phyloP scores from a whole-genome alignment of 2,329 filamentous ascomycete species.

The Neofusicoccum sp. region DNA sequence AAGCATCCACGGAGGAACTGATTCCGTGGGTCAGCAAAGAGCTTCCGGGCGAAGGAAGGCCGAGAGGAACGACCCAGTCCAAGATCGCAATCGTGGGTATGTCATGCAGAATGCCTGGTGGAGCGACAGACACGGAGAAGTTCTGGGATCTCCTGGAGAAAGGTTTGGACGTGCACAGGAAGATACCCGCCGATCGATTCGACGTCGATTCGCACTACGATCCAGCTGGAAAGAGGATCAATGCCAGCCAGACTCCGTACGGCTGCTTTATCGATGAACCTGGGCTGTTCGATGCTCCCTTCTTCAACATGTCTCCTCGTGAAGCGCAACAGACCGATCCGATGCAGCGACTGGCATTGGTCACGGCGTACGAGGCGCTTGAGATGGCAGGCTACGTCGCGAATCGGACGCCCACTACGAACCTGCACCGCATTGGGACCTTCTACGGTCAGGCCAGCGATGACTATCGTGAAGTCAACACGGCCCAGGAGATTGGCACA shows the following conservation, averaged over 20 bases:
- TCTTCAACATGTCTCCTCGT: constrained; percentile 29
- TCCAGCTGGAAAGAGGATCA: constrained; percentile 25
- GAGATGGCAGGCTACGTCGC: constrained; percentile 28
- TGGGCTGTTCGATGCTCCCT: constrained; percentile 26
- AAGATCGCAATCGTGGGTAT: constrained; percentile 31
- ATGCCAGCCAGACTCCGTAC: constrained; percentile 26
- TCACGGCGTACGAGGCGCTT: constrained; percentile 28
- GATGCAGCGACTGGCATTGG: constrained; percentile 24
- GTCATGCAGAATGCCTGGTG: constrained; percentile 30
- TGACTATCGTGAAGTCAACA: constrained; percentile 33
- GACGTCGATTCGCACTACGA: constrained; percentile 27
- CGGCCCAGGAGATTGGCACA: constrained; percentile 47
- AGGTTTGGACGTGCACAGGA: constrained; percentile 35
- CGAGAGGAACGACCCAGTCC: constrained; percentile 36
- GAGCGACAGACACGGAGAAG: constrained; percentile 29
- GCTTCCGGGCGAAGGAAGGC: neutral
- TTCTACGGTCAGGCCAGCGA: constrained; percentile 37
- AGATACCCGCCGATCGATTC: constrained; percentile 34
- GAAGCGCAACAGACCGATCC: constrained; percentile 29
- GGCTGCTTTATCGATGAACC: constrained; percentile 34
- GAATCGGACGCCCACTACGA: constrained; percentile 31
- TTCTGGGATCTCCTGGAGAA: constrained; percentile 42
- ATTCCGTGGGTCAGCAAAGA: constrained; percentile 10
- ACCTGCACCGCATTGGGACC: constrained; percentile 31
- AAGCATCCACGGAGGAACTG: constrained; percentile 8